phyloP scores from a whole-genome alignment of 169 alveolate species.

The Plasmodium yoelii region DNA sequence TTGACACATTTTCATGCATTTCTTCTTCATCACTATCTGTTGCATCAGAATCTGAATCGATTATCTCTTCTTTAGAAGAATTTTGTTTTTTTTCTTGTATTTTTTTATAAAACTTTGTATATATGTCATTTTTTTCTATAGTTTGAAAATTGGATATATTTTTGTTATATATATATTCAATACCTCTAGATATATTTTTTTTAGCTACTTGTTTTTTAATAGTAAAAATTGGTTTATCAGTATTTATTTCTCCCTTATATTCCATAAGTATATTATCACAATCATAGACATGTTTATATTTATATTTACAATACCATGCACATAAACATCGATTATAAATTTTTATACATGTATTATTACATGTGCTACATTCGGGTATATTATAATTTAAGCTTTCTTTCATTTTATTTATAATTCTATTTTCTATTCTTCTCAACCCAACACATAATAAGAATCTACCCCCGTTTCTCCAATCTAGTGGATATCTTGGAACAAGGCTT shows the following conservation, averaged over 20 bases:
- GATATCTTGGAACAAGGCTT: slow-evolving; percentile 88
- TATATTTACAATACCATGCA: slow-evolving; percentile 78
- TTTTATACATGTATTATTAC: slow-evolving; percentile 82
- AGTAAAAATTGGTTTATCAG: slow-evolving; percentile 81
- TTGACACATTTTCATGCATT: not conserved
- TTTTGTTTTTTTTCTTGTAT: not conserved
- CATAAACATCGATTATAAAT: slow-evolving; percentile 84
- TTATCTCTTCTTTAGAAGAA: not conserved
- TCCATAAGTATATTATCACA: slow-evolving; percentile 78
- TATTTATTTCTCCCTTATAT: slow-evolving; percentile 81
- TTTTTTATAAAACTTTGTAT: slow-evolving; percentile 33
- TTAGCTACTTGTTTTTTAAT: slow-evolving; percentile 79
- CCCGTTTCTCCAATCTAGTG: slow-evolving; percentile 92
- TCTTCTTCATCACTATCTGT: slow-evolving; percentile 65
- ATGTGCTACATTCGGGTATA: slow-evolving; percentile 81
- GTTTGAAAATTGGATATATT: slow-evolving; percentile 9
- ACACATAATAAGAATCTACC: slow-evolving; percentile 89
- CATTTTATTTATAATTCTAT: slow-evolving; percentile 79
- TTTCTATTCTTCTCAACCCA: slow-evolving; percentile 87
- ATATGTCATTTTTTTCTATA: slow-evolving; percentile 7
- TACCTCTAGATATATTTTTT: slow-evolving; percentile 36
- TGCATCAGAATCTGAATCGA: slow-evolving; percentile 31
- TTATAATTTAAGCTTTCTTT: slow-evolving; percentile 82
- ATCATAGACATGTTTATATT: slow-evolving; percentile 58
- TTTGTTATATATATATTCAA: slow-evolving; percentile 21